phyloP scores from a whole-genome alignment of 495 filamentous ascomycete genomes.

The Neurospora tetrasperma region DNA sequence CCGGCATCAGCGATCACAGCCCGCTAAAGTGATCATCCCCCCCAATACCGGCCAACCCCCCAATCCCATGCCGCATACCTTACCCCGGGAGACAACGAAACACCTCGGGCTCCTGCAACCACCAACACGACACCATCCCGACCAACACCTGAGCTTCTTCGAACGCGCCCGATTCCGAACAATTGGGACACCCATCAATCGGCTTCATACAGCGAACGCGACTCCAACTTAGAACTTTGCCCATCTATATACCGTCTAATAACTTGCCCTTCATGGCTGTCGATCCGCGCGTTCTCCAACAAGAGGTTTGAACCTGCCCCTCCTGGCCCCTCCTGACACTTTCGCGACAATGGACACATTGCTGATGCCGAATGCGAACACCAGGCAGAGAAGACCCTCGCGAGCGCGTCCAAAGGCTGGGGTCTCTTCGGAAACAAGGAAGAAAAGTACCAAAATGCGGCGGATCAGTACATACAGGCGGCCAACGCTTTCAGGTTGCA shows the following conservation, averaged over 20 bases:
- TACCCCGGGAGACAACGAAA: background rate
- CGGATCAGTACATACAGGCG: slow-evolving; percentile 69
- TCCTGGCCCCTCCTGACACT: slow-evolving; percentile 13
- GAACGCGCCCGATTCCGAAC: background rate
- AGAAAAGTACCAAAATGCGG: slow-evolving; percentile 74
- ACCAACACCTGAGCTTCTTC: background rate
- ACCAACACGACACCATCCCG: background rate
- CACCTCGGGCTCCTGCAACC: background rate
- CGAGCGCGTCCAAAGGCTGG: slow-evolving; percentile 57
- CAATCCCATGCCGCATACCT: background rate
- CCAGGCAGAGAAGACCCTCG: slow-evolving; percentile 64
- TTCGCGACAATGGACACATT: background rate
- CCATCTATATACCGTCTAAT: background rate
- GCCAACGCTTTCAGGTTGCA: slow-evolving; percentile 73
- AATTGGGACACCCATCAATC: background rate
- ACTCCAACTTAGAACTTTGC: background rate
- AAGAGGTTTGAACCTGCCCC: slow-evolving; percentile 29
- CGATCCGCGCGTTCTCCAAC: slow-evolving; percentile 36
- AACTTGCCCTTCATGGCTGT: slow-evolving; percentile 29
- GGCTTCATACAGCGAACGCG: background rate
- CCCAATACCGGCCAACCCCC: background rate
- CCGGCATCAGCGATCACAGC: background rate
- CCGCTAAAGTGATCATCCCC: background rate
- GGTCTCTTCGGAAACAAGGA: slow-evolving; percentile 66
- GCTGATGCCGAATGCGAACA: slow-evolving; percentile 31